Evolutionary conservation across 1,284 basidiomycete species (phyloP), one percentile per base, ranked within the genome.

Genomic region (Meira nashicola): DNA sequence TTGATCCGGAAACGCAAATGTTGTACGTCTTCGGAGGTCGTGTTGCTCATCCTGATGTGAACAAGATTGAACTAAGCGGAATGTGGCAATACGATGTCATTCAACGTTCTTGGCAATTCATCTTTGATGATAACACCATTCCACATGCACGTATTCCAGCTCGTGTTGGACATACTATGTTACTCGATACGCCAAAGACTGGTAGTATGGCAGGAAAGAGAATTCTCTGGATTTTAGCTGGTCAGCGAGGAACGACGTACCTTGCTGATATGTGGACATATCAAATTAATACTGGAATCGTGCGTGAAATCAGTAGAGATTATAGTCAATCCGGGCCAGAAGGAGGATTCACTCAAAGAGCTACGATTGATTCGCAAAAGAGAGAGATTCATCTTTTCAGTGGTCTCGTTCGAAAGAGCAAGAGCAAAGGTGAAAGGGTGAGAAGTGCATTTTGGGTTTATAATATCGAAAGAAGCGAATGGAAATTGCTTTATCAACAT

Each of bases 1-100:
- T 90, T 64, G 89, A 90, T 68, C 82, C 83, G 25, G 86, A 87
- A 15, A 80, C 83, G 0, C 87, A 89, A 73, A 82, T 86, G 14
- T 75, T 92, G 17, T 91, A 89, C 64, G 84, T 90, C 10, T 88
- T 86, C 65, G 89, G 89, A 10, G 89, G 89, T 2, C 83, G 86
- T 9, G 81, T 89, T 8, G 83, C 87, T 19, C 86, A 88, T 64
- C 84, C 83, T 5, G 65, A 69, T 51, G 62, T 68, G n/a, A 54
- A 43, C 48, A 62, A 62, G 48, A 57, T 66, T n/a, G 66, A 68
- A 41, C 74, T 77, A 54, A 67, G 68, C 54, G 78, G 79, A 28
- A 65, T 80, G 69, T 80, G 72, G 67, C 62, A 66, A 17, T 80
- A 74, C 68, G 75, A 79, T 52, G 62, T 79, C 39, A 64, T 60